Conservation (phyloP, 2,329 filamentous ascomycete genomes). For the Fusarium cicatricum region DNA sequence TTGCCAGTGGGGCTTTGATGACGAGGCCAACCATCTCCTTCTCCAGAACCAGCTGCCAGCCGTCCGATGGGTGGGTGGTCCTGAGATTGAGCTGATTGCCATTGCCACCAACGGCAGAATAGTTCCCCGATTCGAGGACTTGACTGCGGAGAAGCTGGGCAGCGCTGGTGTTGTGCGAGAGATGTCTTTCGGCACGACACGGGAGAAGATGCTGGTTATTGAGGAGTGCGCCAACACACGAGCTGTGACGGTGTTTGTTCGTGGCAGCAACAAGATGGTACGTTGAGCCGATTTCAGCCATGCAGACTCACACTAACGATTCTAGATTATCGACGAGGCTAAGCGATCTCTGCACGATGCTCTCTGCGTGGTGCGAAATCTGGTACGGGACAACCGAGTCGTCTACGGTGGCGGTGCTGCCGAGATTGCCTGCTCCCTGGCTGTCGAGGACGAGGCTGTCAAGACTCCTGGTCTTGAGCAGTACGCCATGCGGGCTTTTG, state of each 20-base stretch:
- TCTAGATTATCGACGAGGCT: slow-evolving; percentile 95
- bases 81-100: slow-evolving; percentile 97
- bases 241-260: slow-evolving; percentile 94
- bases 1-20: slow-evolving; percentile 99
- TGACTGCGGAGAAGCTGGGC: slow-evolving; percentile 90
- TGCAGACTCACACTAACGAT: slow-evolving; percentile 29
- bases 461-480: slow-evolving; percentile 98
- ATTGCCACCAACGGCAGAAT: slow-evolving; percentile 99
- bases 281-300: slow-evolving; percentile 39
- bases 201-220: slow-evolving; percentile 99
- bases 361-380: slow-evolving; percentile 95
- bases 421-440: slow-evolving; percentile 95
- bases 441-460: slow-evolving; percentile 92
- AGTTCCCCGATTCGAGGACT: slow-evolving; percentile 95
- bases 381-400: slow-evolving; percentile 94
- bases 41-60: slow-evolving; percentile 96
- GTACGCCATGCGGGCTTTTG: slow-evolving; percentile 98
- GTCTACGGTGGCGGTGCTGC: slow-evolving; percentile 97
- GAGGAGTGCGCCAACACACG: slow-evolving; percentile 98
- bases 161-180: slow-evolving; percentile 89
- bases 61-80: slow-evolving; percentile 96
- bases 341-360: slow-evolving; percentile 98
- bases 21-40: slow-evolving; percentile 96
- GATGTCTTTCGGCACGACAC: slow-evolving; percentile 95
- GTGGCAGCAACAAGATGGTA: slow-evolving; percentile 99